Evolutionary conservation across 1,139 yeast genomes (phyloP).

Genomic region (Hansenula sp.): DNA sequence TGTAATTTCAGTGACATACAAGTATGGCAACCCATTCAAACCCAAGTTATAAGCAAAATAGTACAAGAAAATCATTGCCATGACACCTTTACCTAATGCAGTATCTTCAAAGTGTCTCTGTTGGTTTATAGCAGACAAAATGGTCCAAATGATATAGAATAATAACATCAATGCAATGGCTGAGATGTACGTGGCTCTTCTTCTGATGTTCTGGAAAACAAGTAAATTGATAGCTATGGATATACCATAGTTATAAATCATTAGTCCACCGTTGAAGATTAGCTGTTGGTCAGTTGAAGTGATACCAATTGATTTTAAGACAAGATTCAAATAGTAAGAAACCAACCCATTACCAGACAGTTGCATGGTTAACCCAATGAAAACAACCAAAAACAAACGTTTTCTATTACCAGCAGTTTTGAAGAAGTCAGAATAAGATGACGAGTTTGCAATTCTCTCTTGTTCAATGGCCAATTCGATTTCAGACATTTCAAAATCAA

Average conservation of each 20-base stretch:
- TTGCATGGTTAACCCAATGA: conserved; percentile 29
- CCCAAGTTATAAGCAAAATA: conserved; percentile 28
- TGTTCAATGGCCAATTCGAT: conserved; percentile 30
- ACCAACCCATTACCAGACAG: conserved; percentile 48
- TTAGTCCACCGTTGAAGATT: conserved; percentile 33
- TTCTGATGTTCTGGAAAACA: conserved; percentile 22
- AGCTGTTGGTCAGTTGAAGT: conserved; percentile 37
- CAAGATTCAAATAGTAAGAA: conserved; percentile 45
- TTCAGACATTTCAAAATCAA: conserved; percentile 39
- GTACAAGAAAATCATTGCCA: conserved; percentile 32
- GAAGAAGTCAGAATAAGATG: conserved; percentile 33
- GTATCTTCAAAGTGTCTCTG: conserved; percentile 21
- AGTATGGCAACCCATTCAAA: conserved; percentile 25
- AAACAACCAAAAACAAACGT: conserved; percentile 34
- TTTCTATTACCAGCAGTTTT: conserved; percentile 34
- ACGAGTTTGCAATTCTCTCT: conserved; percentile 16
- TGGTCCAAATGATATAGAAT: conserved; percentile 29
- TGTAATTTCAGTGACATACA: conserved; percentile 32
- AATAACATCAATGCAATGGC: conserved; percentile 26
- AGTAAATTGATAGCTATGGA: conserved; percentile 3
- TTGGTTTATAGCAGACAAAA: conserved; percentile 27
- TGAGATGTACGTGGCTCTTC: conserved; percentile 27
- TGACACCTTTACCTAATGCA: conserved; percentile 27
- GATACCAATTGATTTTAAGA: conserved; percentile 44
- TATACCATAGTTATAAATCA: conserved; percentile 20